Base-by-base conservation (phyloP, 768 basidiomycete genomes). In the Auriscalpium orientale region DNA sequence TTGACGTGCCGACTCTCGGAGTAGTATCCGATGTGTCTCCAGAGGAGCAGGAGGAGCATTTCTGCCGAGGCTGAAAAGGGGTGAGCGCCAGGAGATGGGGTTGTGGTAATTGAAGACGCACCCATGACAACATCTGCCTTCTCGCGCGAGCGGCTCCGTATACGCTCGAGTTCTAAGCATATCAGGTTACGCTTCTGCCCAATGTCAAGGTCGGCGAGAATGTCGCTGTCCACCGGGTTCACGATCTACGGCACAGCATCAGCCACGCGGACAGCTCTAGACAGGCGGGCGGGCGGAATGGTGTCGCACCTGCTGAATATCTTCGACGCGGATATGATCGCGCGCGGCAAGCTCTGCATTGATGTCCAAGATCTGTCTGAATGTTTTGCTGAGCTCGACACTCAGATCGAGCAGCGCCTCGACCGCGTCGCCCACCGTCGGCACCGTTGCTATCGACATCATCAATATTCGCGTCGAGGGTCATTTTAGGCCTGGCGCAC, bases 11-110 rank as follows among this genome's bases (percentile, higher is more conserved):
- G 55, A 53, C 69, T 67, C 52, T 77, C 74, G 40, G 76, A 67
- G 68, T 87, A 94, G 65, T 84, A 83, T 13, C 80, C 76, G 33
- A 91, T 65, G 64, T 95, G 93, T 15, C 90, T 78, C 87, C 89
- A 92, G 10, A 91, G 72, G 18, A 94, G 75, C 16, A 94, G 74
- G 9, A 94, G 74, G 6, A 89, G 67, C 81, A 92, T 87, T 69
- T 95, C 93, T 50, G 83, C 70, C 15, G 85, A 80, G 55, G 79
- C 88, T 89, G 60, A 35, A 20, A 21, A 12, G 13, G 22, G 9
- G n/a, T 40, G 7, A 22, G 34, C 28, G 46, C 36, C 4, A 37
- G 53, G 8, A 47, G 15, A 35, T n/a, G 35, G 20, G n/a, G 33
- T 1, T 28, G 5, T n/a, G 34, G 13, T 21, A 51, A 49, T 18